phyloP scores from a whole-genome alignment of 129 eudicot species.

The Artemisia tridentata region DNA sequence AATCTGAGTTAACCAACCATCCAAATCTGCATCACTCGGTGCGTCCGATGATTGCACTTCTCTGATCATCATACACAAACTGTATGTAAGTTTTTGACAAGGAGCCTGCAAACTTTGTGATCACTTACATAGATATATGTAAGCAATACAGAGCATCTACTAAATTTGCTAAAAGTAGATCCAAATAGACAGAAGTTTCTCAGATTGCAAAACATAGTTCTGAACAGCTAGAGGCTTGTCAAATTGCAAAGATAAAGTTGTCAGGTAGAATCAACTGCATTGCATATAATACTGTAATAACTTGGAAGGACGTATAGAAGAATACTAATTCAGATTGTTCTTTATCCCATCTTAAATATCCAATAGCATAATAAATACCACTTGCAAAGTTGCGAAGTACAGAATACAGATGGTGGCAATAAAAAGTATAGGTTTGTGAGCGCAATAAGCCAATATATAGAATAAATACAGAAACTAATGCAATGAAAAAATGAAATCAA shows the following conservation, averaged over 20 bases:
- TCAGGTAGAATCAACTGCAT: not conserved
- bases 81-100: not conserved
- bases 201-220: not conserved
- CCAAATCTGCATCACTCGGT: not conserved
- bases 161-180: not conserved
- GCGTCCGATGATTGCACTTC: not conserved
- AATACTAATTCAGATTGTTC: not conserved
- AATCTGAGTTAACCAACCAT: not conserved
- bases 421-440: conserved; percentile 1
- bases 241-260: too few relatives aligned
- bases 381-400: not conserved
- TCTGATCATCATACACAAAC: not conserved
- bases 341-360: conserved; percentile 5
- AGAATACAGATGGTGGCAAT: not conserved
- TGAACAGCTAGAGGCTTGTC: too few relatives aligned
- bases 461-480: conserved; percentile 9
- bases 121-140: not conserved
- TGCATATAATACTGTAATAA: conserved; percentile 6
- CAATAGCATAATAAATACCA: conserved; percentile 2
- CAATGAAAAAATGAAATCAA: conserved; percentile 17
- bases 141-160: conserved; percentile 1
- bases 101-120: not conserved
- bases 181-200: not conserved
- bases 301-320: not conserved
- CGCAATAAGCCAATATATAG: conserved; percentile 6